phyloP scores from a whole-genome alignment of 805 yeast genomes.

The Blastobotrys americana region DNA sequence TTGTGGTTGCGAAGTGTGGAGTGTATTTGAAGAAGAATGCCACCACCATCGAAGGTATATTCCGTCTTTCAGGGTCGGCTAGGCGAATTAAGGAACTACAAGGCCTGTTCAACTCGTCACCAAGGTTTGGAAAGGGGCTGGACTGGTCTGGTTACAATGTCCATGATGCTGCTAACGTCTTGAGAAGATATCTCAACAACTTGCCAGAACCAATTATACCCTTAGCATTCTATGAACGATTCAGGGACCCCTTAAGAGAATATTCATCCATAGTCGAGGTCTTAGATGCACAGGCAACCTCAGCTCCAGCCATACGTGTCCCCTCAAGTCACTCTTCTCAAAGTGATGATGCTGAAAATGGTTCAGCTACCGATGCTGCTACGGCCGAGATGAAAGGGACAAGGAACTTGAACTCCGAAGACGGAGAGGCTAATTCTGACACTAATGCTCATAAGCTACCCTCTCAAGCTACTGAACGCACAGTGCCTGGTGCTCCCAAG shows the following conservation, averaged over 20 bases:
- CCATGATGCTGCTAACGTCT: conserved; percentile 91
- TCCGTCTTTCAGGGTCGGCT: conserved; percentile 86
- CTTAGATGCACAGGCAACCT: conserved; percentile 43
- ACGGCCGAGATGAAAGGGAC: conserved; percentile 1
- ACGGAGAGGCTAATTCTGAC: conserved; percentile 5
- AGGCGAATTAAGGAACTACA: conserved; percentile 84
- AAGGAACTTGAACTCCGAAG: too few relatives aligned
- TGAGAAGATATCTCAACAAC: conserved; percentile 78
- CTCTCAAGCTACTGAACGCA: conserved; percentile 5
- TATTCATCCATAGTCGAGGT: conserved; percentile 58
- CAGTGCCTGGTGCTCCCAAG: too few relatives aligned
- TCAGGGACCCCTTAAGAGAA: conserved; percentile 65
- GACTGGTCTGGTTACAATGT: conserved; percentile 92
- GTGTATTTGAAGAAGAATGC: conserved; percentile 66
- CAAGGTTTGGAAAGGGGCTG: conserved; percentile 79
- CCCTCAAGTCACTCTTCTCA: conserved; percentile 1
- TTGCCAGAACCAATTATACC: conserved; percentile 93
- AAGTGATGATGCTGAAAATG: background rate
- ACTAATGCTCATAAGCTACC: background rate
- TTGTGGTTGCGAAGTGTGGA: conserved; percentile 94
- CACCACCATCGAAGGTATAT: conserved; percentile 79
- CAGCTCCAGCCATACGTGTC: background rate
- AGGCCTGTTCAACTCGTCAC: conserved; percentile 74
- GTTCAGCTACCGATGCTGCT: background rate
- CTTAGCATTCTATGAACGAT: conserved; percentile 61